phyloP scores from a whole-genome alignment of 768 basidiomycete species.

The Coprinellus micaceus region DNA sequence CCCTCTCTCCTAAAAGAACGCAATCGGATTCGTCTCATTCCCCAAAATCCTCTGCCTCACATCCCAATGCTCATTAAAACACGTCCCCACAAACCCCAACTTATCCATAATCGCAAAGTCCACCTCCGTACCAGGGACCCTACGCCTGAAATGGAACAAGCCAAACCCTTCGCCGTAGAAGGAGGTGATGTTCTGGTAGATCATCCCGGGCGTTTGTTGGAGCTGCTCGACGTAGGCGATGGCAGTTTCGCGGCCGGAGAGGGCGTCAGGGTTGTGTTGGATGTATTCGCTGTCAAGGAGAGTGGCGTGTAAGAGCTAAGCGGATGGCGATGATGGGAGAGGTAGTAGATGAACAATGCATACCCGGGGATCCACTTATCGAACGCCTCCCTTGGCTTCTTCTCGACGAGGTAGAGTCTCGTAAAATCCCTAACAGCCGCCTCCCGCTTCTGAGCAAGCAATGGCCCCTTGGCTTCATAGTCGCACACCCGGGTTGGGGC shows the following conservation, averaged over 20 bases:
- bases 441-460: not conserved
- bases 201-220: constrained; percentile 2
- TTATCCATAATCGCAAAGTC: constrained; percentile 5
- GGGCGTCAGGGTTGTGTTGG: constrained; percentile 11
- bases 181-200: constrained; percentile 4
- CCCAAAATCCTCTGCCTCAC: constrained; percentile 9
- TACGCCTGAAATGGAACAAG: constrained; percentile 4
- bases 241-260: constrained; percentile 6
- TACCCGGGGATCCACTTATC: constrained; percentile 11
- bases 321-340: not conserved
- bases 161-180: constrained; percentile 7
- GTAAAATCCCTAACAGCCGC: constrained; percentile 8
- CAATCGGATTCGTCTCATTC: constrained; percentile 11
- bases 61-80: constrained; percentile 12
- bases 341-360: not conserved
- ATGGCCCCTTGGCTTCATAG: constrained; percentile 2
- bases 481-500: constrained; percentile 3
- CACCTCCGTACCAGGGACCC: not conserved
- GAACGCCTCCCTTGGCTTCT: constrained; percentile 5
- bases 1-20: constrained; percentile 3
- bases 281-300: constrained; percentile 9
- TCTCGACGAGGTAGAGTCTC: constrained; percentile 5
- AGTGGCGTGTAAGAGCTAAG: not conserved
- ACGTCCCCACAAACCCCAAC: constrained; percentile 9
- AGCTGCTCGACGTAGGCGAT: constrained; percentile 5